Evolutionary conservation across 345 rosid genomes (phyloP).

Genomic region (Punica granatum): DNA sequence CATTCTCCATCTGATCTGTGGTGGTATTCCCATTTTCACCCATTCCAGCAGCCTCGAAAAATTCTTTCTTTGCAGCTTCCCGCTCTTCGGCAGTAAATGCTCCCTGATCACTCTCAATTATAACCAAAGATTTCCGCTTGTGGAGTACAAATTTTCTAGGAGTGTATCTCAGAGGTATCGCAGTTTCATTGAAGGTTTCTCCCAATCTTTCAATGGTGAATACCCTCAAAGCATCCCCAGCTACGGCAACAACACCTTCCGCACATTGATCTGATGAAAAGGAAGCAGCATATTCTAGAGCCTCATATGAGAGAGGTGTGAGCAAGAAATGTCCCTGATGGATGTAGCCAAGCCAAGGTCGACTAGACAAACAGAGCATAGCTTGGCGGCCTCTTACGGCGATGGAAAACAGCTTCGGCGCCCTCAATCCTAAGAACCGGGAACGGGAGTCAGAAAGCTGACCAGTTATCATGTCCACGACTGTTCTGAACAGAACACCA

Average conservation of each 20-base stretch:
- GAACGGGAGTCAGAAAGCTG: conserved; percentile 98
- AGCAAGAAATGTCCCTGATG: conserved; percentile 92
- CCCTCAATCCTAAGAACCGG: conserved; percentile 82
- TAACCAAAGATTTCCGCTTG: conserved; percentile 65
- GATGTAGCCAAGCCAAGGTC: conserved; percentile 98
- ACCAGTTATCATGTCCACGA: conserved; percentile 97
- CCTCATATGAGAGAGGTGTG: conserved; percentile 93
- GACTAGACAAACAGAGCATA: conserved; percentile 92
- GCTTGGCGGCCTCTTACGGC: conserved; percentile 83
- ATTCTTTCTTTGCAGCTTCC: conserved; percentile 87
- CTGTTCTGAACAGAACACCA: conserved; percentile 91
- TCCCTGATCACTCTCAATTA: conserved; percentile 96
- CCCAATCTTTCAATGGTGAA: conserved; percentile 93
- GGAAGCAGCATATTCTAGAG: conserved; percentile 90
- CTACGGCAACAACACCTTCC: conserved; percentile 95
- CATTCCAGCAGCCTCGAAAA: conserved; percentile 74
- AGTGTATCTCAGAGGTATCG: conserved; percentile 87
- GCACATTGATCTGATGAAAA: conserved; percentile 99
- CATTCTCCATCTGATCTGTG: conserved; percentile 65
- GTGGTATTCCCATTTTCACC: conserved; percentile 68
- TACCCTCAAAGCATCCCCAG: conserved; percentile 91
- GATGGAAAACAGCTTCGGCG: conserved; percentile 87
- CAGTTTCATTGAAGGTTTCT: conserved; percentile 89
- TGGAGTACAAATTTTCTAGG: conserved; percentile 91
- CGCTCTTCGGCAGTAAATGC: conserved; percentile 93